Percentiles rank a stretch among this genome's conserved stretches.
Evolutionary conservation across 208 protist genomes (phyloP).

Genomic region (Trypanosoma boissoni): DNA sequence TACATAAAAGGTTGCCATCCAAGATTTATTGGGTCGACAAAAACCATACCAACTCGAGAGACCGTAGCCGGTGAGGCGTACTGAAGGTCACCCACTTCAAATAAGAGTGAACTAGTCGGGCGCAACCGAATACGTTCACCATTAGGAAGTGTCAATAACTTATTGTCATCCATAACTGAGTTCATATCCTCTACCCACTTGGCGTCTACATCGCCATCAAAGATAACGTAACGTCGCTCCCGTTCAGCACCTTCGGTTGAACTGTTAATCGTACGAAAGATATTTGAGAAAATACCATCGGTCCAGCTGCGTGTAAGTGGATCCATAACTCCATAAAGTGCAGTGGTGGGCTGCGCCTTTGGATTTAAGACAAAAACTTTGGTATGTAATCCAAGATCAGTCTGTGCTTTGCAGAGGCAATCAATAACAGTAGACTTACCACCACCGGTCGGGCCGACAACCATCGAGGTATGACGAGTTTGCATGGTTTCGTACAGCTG

Average conservation of each 20-base stretch:
- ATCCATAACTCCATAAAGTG: slow-evolving; percentile 99
- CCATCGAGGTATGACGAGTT: slow-evolving; percentile 98
- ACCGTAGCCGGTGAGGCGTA: slow-evolving; percentile 99
- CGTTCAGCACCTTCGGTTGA: slow-evolving; percentile 53
- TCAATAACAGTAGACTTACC: slow-evolving; percentile 98
- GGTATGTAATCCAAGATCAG: slow-evolving; percentile 85
- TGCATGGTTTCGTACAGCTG: slow-evolving; percentile 99
- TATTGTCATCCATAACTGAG: slow-evolving; percentile 99
- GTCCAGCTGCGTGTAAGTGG: slow-evolving; percentile 98
- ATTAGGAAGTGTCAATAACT: slow-evolving; percentile 98
- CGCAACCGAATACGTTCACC: slow-evolving; percentile 97
- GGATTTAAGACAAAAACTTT: slow-evolving; percentile 97
- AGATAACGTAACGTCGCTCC: slow-evolving; percentile 97
- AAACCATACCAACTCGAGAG: slow-evolving; percentile 99
- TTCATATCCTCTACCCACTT: slow-evolving; percentile 99
- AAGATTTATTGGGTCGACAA: slow-evolving; percentile 97
- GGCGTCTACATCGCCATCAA: slow-evolving; percentile 99
- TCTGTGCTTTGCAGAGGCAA: slow-evolving; percentile 94
- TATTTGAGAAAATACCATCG: slow-evolving; percentile 98
- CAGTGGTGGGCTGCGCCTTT: slow-evolving; percentile 95
- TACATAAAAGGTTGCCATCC: slow-evolving; percentile 94
- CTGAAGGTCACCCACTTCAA: slow-evolving; percentile 98
- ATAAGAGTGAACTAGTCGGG: slow-evolving; percentile 94
- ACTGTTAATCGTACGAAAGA: slow-evolving; percentile 97
- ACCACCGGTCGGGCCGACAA: slow-evolving; percentile 97